Evolutionary conservation across 2,329 filamentous ascomycete genomes (phyloP).

Genomic region (Colletotrichum musicola): DNA sequence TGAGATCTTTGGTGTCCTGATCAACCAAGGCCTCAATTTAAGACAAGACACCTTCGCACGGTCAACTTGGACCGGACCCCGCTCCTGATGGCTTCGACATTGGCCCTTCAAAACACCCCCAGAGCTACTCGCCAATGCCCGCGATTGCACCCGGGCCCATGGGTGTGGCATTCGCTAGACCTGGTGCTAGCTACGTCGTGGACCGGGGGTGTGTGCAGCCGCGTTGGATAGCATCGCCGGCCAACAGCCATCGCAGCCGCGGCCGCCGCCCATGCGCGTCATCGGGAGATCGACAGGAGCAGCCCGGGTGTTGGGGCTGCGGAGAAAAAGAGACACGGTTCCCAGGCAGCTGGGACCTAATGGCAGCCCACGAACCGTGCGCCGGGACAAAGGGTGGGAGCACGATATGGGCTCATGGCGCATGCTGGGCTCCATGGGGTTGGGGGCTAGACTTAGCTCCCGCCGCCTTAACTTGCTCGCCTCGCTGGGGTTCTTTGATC

Average conservation of each 20-base stretch:
- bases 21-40: neutral
- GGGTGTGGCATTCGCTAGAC: neutral
- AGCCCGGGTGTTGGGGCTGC: neutral
- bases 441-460: conserved; percentile 2
- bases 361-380: neutral
- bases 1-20: neutral
- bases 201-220: no score
- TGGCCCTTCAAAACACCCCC: neutral
- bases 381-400: neutral
- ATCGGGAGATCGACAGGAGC: neutral
- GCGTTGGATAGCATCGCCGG: no score
- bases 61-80: no score
- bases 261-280: neutral
- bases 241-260: neutral
- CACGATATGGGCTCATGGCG: conserved; percentile 5
- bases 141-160: neutral
- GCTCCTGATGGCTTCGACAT: no score
- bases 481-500: neutral
- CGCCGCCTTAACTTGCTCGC: conserved; percentile 5
- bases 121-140: neutral
- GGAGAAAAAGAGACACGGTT: neutral
- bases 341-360: neutral
- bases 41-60: neutral
- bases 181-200: no score
- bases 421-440: neutral